Percentiles rank a stretch among this genome's conserved stretches.
phyloP scores from a whole-genome alignment of 192 early-diverging fungal species.

The Coemansia sp. region DNA sequence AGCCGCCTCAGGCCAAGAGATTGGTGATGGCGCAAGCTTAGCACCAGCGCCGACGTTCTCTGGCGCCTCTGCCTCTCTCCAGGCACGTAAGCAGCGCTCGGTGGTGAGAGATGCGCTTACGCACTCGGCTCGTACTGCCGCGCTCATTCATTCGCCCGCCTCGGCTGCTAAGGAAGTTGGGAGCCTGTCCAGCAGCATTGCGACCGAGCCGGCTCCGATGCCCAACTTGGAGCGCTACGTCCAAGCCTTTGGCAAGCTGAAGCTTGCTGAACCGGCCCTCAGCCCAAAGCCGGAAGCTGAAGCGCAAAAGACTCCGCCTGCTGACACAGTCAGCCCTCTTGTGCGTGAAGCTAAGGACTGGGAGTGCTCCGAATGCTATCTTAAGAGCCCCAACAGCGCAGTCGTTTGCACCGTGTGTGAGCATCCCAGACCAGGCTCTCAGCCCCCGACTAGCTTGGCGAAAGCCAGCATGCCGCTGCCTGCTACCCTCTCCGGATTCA shows the following conservation, averaged over 20 bases:
- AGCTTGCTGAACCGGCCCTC: slow-evolving; percentile 19
- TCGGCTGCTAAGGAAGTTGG: slow-evolving; percentile 1
- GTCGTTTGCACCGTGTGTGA: not conserved
- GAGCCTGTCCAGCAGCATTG: not conserved
- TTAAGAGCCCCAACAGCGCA: not conserved
- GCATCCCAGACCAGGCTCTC: not conserved
- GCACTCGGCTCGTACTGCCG: slow-evolving; percentile 19
- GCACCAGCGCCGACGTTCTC: slow-evolving; percentile 18
- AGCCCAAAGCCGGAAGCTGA: slow-evolving; percentile 9
- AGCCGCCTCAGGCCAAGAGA: not conserved
- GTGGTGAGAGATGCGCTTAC: slow-evolving; percentile 40
- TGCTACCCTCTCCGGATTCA: slow-evolving; percentile 17
- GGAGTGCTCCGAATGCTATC: not conserved
- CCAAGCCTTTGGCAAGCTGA: slow-evolving; percentile 47
- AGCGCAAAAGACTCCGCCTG: not conserved
- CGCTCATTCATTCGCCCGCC: slow-evolving; percentile 25
- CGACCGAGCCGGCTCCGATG: slow-evolving; percentile 23
- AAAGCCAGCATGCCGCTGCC: not conserved
- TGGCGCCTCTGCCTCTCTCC: slow-evolving; percentile 26
- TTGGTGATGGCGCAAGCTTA: not conserved
- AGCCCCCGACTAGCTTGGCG: not conserved
- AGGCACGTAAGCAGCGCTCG: slow-evolving; percentile 31
- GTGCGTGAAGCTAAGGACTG: not conserved
- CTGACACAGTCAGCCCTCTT: not conserved
- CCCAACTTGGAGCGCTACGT: slow-evolving; percentile 51